These are phyloP conservation scores for Populus tomentosa DNA, from an alignment of 441 rosid species.

Conservation along the genomic window DNA sequence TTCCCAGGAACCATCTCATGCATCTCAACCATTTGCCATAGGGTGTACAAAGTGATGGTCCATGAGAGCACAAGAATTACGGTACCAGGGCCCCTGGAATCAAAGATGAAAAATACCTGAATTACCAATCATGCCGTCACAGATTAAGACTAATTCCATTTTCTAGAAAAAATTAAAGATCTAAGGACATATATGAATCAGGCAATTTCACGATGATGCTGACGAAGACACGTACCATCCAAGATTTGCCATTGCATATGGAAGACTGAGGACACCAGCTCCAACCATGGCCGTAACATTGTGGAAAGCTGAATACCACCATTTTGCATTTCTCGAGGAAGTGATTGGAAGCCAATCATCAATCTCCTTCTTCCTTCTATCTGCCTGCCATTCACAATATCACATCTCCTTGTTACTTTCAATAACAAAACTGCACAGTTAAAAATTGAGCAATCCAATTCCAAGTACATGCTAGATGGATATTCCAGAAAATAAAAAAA, in stretches of 20 bases:
- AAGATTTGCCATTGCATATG: constrained; percentile 71
- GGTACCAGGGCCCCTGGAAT: constrained; percentile 72
- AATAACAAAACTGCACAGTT: background rate
- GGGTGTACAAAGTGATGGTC: constrained; percentile 66
- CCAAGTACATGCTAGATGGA: background rate
- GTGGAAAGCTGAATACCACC: constrained; percentile 95
- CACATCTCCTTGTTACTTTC: background rate
- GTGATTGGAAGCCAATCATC: constrained; percentile 85
- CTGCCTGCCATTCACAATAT: constrained; percentile 24
- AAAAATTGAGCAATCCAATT: background rate
- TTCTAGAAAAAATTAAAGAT: background rate
- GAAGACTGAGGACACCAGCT: constrained; percentile 88
- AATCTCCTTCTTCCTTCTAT: constrained; percentile 35
- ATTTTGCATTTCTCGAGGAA: constrained; percentile 67
- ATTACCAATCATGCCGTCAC: too few species aligned
- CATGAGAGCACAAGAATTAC: constrained; percentile 54
- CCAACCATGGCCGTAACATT: constrained; percentile 96
- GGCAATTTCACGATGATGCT: background rate
- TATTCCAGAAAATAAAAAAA: background rate
- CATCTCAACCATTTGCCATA: constrained; percentile 97
- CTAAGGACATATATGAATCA: background rate
- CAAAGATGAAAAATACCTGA: background rate
- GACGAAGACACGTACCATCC: constrained; percentile 46
- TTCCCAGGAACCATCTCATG: constrained; percentile 85
- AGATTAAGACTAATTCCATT: background rate